Base-by-base conservation (phyloP, 2,329 filamentous ascomycete genomes). In the Bipolaris victoriae region DNA sequence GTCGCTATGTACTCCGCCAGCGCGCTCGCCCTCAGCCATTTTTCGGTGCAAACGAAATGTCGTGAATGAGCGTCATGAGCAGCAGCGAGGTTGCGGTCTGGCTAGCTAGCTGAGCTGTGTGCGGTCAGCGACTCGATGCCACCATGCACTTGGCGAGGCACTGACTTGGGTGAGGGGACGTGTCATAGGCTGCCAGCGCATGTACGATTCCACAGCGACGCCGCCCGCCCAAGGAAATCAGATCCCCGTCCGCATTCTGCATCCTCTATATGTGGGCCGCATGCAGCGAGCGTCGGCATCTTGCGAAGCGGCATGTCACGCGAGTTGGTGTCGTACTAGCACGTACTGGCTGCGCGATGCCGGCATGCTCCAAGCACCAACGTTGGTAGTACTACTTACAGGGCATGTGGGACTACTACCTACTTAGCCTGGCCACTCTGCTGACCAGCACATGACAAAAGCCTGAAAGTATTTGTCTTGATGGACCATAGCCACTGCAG, bases 1-100 rank as follows among this genome's bases (percentile, higher is more conserved):
- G 77, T 96, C 91, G 69, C 82, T 72, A 51, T 82, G 72, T 70
- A 82, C 74, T 55, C 82, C 72, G 47, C 79, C 81, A 44, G 61
- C 61, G 51, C 64, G 62, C 62, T 67, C 64, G 46, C 57, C 70
- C 61, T 73, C 75, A 44, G 70, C 69, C 75, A 77, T 77, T 54
- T 61, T 50, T 40, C 24, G 52, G 51, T 35, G 55, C 61, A 49
- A 52, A 31, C 47, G 48, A 39, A 22, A 26, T 16, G 50, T 54
- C 39, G 50, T 48, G 41, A 36, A 54, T 16, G 47, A 20, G 53
- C 52, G 43, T 51, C 53, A 56, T 56, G 31, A 46, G 55, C 40
- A 41, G 44, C 40, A 41, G 44, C 41, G 45, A 53, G 50, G 55
- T 39, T 54, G 55, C 41, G 50, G 41, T 52, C 41, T 37, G 37